Evolutionary conservation across 2,329 filamentous ascomycete genomes (phyloP), one percentile per base, ranked within the genome.

Genomic region (Dryadomyces sulphureus): DNA sequence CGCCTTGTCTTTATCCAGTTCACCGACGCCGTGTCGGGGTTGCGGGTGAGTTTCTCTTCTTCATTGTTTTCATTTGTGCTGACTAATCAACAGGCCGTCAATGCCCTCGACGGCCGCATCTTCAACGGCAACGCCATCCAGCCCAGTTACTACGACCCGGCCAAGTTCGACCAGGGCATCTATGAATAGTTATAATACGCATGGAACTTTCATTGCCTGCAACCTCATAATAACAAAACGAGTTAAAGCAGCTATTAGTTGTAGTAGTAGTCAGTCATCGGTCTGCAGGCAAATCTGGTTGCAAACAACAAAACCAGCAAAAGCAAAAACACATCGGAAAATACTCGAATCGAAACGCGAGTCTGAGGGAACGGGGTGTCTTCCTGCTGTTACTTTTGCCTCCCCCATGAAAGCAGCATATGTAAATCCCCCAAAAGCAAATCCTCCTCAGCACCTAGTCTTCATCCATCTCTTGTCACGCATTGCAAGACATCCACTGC

Each of bases 1-100:
- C 64, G 68, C 12, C 76, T 79, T 45, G 92, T 98, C 5, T 96
- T 94, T 61, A 87, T 98, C 61, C 86, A 93, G 60, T 98, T 96
- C 59, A 90, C 85, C 2, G 84, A 83, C 53, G 77, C 81, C 55
- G 69, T 96, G 45, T 92, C 84, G 40, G 92, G 88, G 14, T 65
- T 96, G 48, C 75, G 88, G 55, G 85, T 89, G 70, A 66, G 80
- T 73, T 12, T 40, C 17, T 46, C 36, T 20, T 21, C 7, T 20
- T 32, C n/a, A 6, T 40, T 40, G 5, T 4, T n/a, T 21, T 36
- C 32, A 12, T 16, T 25, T 5, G 17, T 11, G 9, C 2, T 9
- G 12, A 21, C 7, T 20, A 38, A 9, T 40, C 20, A 32, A 47
- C 24, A 89, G 81, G 90, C 90, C 44, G 86, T 96, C 43, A 93